Percentiles rank a stretch among this genome's conserved stretches.
Evolutionary conservation across 164 flowering plant genomes (phyloP).

Genomic region (Annona cherimola): DNA sequence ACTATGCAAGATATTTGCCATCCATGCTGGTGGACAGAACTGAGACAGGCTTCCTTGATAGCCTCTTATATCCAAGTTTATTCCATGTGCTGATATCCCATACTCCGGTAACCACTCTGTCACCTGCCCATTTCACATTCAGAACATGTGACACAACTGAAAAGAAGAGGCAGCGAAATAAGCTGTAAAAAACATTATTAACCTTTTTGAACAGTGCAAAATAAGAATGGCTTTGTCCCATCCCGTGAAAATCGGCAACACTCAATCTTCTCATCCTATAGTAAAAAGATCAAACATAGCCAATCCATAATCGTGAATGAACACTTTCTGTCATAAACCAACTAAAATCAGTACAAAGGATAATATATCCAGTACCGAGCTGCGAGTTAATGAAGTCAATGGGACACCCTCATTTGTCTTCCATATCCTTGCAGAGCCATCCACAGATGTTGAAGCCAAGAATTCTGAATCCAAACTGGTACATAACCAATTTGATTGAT

Average conservation of each 20-base stretch:
- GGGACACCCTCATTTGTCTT: slow-evolving; percentile 73
- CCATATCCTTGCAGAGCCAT: slow-evolving; percentile 96
- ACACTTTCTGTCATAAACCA: neutral
- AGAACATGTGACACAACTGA: slow-evolving; percentile 1
- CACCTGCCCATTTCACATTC: slow-evolving; percentile 39
- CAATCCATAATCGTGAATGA: neutral
- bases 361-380: slow-evolving; percentile 35
- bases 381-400: slow-evolving; percentile 61
- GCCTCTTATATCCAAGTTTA: slow-evolving; percentile 74
- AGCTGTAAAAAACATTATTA: neutral
- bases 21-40: slow-evolving; percentile 73
- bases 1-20: slow-evolving; percentile 96
- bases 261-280: slow-evolving; percentile 85
- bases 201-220: slow-evolving; percentile 82
- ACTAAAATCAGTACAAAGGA: neutral
- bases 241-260: slow-evolving; percentile 92
- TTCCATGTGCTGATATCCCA: slow-evolving; percentile 96
- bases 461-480: slow-evolving; percentile 85
- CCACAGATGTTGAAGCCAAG: slow-evolving; percentile 84
- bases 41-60: slow-evolving; percentile 69
- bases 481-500: neutral
- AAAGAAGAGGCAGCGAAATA: neutral
- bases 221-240: slow-evolving; percentile 94
- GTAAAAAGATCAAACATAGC: neutral
- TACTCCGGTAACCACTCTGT: slow-evolving; percentile 59